Percentiles rank a stretch among this genome's conserved stretches.
These are phyloP conservation scores for Alternaria metachromatica DNA, from an alignment of 2,329 filamentous ascomycete genomes.

Conservation along the genomic window DNA sequence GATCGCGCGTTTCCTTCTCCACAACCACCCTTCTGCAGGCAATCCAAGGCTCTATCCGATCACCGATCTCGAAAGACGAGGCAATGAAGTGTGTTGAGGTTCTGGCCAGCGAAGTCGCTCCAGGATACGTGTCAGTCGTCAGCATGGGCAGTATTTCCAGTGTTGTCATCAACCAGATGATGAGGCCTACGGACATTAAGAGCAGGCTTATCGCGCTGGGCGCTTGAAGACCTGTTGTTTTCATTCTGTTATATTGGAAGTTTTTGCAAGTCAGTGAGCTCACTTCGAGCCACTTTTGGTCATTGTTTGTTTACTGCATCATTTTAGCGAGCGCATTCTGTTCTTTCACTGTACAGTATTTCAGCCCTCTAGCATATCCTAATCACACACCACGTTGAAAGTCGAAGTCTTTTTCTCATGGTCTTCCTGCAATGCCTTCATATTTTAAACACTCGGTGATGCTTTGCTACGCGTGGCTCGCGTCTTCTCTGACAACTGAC, in stretches of 20 bases:
- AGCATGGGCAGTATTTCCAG: slow-evolving; percentile 50
- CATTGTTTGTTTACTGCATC: background rate
- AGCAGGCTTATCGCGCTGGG: slow-evolving; percentile 41
- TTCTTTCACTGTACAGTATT: background rate
- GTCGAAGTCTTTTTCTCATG: background rate
- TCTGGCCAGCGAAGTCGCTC: slow-evolving; percentile 53
- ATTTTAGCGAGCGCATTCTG: background rate
- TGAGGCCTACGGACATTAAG: slow-evolving; percentile 44
- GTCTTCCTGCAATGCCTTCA: background rate
- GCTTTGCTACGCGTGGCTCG: background rate
- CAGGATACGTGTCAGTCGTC: slow-evolving; percentile 52
- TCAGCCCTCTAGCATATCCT: background rate
- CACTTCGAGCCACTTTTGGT: background rate
- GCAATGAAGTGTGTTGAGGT: slow-evolving; percentile 52
- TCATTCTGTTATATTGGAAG: background rate
- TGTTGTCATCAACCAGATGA: slow-evolving; percentile 51
- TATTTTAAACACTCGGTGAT: background rate
- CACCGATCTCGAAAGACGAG: slow-evolving; percentile 55
- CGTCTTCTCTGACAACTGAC: background rate
- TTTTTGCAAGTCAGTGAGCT: background rate
- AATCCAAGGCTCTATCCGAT: slow-evolving; percentile 55
- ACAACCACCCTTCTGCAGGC: slow-evolving; percentile 52
- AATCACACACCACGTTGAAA: background rate
- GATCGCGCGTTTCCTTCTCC: slow-evolving; percentile 53
- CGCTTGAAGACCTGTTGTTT: slow-evolving; percentile 7